phyloP scores from a whole-genome alignment of 176 grass and related monocot species.

The Carex littledalei region DNA sequence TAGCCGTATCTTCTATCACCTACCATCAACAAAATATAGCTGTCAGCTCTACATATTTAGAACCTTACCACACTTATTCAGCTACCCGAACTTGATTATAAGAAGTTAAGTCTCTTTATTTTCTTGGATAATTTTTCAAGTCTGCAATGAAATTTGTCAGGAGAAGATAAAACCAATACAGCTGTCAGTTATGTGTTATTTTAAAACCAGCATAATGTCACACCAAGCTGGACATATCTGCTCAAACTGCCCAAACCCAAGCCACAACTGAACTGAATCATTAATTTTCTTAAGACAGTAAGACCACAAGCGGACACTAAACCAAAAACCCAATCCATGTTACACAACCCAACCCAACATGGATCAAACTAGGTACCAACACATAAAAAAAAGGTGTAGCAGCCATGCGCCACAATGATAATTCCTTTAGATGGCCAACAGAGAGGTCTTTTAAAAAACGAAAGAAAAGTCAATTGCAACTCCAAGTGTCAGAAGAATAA shows the following conservation, averaged over 20 bases:
- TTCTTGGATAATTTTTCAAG: neutral
- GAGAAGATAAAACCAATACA: neutral
- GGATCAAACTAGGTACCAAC: neutral
- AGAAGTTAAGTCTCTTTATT: neutral
- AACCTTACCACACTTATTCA: neutral
- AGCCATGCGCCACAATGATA: too few relatives aligned
- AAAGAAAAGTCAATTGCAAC: neutral
- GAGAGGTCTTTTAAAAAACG: neutral
- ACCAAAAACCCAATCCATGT: neutral
- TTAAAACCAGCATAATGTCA: neutral
- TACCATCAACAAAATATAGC: neutral
- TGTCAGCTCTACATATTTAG: neutral
- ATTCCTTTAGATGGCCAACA: too few relatives aligned
- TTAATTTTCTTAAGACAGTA: neutral
- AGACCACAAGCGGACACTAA: neutral
- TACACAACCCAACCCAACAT: neutral
- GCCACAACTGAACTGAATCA: neutral
- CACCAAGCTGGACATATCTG: neutral
- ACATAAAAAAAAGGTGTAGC: too few relatives aligned
- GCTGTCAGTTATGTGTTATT: neutral
- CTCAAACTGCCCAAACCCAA: neutral
- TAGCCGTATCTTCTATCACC: constrained; percentile 60
- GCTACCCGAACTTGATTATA: neutral
- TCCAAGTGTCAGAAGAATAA: neutral
- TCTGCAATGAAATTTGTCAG: neutral